phyloP scores from a whole-genome alignment of 2,329 filamentous ascomycete genomes.

The Talaromyces marneffei region DNA sequence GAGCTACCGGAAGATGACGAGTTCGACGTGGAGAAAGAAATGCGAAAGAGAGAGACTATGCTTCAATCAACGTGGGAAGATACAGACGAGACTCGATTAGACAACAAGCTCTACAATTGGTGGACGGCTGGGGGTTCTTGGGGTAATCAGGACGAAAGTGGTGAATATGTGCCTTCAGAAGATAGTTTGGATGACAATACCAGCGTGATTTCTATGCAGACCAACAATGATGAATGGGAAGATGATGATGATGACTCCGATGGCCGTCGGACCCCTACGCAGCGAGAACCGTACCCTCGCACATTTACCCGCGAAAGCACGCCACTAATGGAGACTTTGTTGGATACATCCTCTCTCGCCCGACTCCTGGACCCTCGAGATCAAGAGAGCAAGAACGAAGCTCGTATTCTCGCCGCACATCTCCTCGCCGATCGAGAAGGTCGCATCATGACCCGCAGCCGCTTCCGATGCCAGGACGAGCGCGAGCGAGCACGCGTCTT shows the following conservation, averaged over 20 bases:
- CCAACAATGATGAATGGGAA: slow-evolving; percentile 46
- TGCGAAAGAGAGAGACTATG: slow-evolving; percentile 56
- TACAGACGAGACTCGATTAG: slow-evolving; percentile 60
- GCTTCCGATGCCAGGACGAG: slow-evolving; percentile 55
- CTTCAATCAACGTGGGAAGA: slow-evolving; percentile 37
- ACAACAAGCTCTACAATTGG: slow-evolving; percentile 72
- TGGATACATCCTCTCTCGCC: slow-evolving; percentile 66
- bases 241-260: slow-evolving; percentile 43
- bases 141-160: slow-evolving; percentile 74
- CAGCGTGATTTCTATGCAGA: slow-evolving; percentile 66
- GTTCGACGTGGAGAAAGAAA: slow-evolving; percentile 75
- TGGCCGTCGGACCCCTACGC: slow-evolving; percentile 67
- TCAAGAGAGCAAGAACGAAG: slow-evolving; percentile 72
- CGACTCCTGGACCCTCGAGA: slow-evolving; percentile 74
- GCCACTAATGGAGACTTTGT: slow-evolving; percentile 55
- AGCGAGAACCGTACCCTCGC: slow-evolving; percentile 54
- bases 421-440: slow-evolving; percentile 53
- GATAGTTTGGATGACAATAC: slow-evolving; percentile 65
- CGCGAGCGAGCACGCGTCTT: slow-evolving; percentile 66
- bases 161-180: slow-evolving; percentile 61
- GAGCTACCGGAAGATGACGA: slow-evolving; percentile 55
- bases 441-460: slow-evolving; percentile 72
- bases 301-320: slow-evolving; percentile 40
- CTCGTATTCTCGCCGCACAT: slow-evolving; percentile 73
- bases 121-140: slow-evolving; percentile 81